Evolutionary conservation across 2,329 filamentous ascomycete genomes (phyloP), one percentile per base, ranked within the genome.

Genomic region (Blastomyces percursus): DNA sequence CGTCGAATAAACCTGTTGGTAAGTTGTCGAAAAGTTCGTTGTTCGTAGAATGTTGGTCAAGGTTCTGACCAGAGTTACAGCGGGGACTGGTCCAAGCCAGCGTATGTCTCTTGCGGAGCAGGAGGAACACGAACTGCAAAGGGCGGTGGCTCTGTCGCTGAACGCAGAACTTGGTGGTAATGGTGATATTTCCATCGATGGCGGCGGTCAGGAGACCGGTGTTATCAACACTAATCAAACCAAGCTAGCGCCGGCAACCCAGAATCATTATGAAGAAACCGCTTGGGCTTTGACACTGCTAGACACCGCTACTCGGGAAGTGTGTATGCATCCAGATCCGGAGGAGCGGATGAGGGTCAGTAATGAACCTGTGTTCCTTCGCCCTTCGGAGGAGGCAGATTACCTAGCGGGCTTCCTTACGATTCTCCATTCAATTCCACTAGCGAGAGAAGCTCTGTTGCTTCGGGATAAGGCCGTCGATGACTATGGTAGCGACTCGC

Each of bases 341-440:
- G 71, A 74, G 62, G 78, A 81, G 65, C 76, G 81, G 61, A 79
- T 76, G 68, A 78, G 80, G 64, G 71, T 75, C 24, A 68, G 74
- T 5, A 77, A 74, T 42, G 77, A 82, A 65, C 85, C 84, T 16
- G 79, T 79, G 19, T 83, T 86, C 63, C 73, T 87, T 60, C 84
- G 84, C 63, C 82, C 82, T 19, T 74, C 81, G 2, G 76, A 79
- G 14, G 76, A 79, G 52, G 77, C 75, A 51, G 77, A 82, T 63
- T 83, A 83, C 67, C 73, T 86, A n/a, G 79, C 82, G 35, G 80
- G 80, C 3, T 73, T 86, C 24, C 68, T 87, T 52, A 85, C 83
- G 5, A 85, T 87, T 63, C 76, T 85, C n/a, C 82, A 85, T 68
- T 78, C 80, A 24, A 85, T 87, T 62, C 84, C 84, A 3, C 72